Conservation (phyloP, 192 early-diverging fungal species). For the Chytriomyces confervae region DNA sequence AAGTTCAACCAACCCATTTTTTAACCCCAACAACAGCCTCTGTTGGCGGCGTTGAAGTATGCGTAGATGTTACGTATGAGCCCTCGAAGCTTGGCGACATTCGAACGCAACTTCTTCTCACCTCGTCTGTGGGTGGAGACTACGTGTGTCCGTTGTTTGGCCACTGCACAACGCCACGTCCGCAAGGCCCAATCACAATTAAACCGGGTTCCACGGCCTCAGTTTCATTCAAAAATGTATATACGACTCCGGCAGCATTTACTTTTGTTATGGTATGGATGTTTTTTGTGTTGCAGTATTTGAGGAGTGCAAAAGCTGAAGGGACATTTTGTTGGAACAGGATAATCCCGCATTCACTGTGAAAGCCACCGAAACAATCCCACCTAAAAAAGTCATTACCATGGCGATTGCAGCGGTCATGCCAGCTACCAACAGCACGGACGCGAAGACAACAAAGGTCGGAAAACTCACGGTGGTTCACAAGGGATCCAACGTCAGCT, state of each 20-base stretch:
- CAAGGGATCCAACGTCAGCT: slow-evolving; percentile 46
- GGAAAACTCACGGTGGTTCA: slow-evolving; percentile 57
- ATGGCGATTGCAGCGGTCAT: slow-evolving; percentile 55
- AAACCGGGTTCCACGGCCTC: slow-evolving; percentile 51
- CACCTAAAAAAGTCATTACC: slow-evolving; percentile 58
- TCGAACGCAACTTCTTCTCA: slow-evolving; percentile 54
- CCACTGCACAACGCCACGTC: slow-evolving; percentile 58
- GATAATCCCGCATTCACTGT: slow-evolving; percentile 66
- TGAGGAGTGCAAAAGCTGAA: slow-evolving; percentile 10
- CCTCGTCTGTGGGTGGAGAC: slow-evolving; percentile 62
- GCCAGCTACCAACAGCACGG: slow-evolving; percentile 21
- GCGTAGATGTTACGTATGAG: slow-evolving; percentile 62
- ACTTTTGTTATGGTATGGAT: slow-evolving; percentile 54
- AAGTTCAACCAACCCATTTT: slow-evolving; percentile 9
- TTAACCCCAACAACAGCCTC: slow-evolving; percentile 39
- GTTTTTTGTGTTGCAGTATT: slow-evolving; percentile 1
- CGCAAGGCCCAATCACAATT: slow-evolving; percentile 65
- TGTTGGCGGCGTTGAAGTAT: slow-evolving; percentile 56
- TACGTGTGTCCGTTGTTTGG: slow-evolving; percentile 64
- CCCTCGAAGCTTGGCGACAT: slow-evolving; percentile 66
- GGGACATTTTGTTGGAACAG: slow-evolving; percentile 30
- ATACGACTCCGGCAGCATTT: slow-evolving; percentile 54
- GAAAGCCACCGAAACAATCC: slow-evolving; percentile 58
- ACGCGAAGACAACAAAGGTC: slow-evolving; percentile 42
- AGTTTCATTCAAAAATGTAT: slow-evolving; percentile 68